Evolutionary conservation across 768 basidiomycete species (phyloP).

Genomic region (Suillus decipiens): DNA sequence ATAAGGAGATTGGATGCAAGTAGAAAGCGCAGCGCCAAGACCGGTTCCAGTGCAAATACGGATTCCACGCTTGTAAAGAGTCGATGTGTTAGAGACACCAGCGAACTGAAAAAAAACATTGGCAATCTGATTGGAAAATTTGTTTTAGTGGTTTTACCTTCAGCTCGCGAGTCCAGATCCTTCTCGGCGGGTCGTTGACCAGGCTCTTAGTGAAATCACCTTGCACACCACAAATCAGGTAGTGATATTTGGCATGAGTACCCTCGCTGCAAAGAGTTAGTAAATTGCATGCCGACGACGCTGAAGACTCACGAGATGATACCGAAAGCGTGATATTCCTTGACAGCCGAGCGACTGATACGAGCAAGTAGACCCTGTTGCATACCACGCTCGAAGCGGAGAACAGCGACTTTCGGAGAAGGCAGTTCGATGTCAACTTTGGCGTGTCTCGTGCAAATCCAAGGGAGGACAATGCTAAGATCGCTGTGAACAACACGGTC

Average conservation of each 20-base stretch:
- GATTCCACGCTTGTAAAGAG: constrained; percentile 77
- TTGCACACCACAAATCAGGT: constrained; percentile 81
- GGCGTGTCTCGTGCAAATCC: constrained; percentile 75
- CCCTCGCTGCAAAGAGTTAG: constrained; percentile 53
- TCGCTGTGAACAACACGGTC: constrained; percentile 10
- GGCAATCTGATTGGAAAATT: background rate
- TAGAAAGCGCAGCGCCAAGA: constrained; percentile 77
- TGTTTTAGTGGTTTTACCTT: constrained; percentile 50
- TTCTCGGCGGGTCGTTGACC: constrained; percentile 67
- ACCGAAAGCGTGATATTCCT: constrained; percentile 85
- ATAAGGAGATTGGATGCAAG: constrained; percentile 73
- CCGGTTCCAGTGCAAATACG: constrained; percentile 84
- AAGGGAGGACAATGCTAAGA: constrained; percentile 66
- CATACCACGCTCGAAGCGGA: constrained; percentile 83
- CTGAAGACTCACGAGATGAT: constrained; percentile 60
- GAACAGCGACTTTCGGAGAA: constrained; percentile 75
- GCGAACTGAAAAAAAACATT: constrained; percentile 50
- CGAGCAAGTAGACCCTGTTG: constrained; percentile 78
- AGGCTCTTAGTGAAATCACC: constrained; percentile 78
- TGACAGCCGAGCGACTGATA: constrained; percentile 68
- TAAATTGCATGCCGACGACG: constrained; percentile 9
- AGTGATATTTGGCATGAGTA: constrained; percentile 72
- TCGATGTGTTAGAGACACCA: constrained; percentile 79
- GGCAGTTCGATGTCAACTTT: constrained; percentile 79
- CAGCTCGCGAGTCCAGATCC: constrained; percentile 77